Conservation (phyloP, 2,329 filamentous ascomycete genomes). For the Sphaerostilbella broomeana region DNA sequence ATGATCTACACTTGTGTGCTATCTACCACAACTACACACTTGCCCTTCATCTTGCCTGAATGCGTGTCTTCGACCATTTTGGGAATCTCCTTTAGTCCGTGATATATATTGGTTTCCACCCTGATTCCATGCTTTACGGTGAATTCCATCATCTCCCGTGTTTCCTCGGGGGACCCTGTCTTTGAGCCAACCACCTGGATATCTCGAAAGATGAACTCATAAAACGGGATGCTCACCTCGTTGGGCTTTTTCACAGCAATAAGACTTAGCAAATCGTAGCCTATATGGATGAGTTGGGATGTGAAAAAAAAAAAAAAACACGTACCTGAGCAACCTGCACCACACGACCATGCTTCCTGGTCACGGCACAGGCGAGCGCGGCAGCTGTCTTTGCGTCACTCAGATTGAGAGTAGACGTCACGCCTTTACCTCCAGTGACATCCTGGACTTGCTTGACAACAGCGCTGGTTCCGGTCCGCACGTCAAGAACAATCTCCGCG, state of each 20-base stretch:
- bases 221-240: neutral
- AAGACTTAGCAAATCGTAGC: too few relatives aligned
- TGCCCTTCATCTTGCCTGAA: neutral
- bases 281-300: too few relatives aligned
- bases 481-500: slow-evolving; percentile 3
- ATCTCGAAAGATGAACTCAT: slow-evolving; percentile 1
- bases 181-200: neutral
- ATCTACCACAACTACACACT: slow-evolving; percentile 1
- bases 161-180: neutral
- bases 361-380: neutral
- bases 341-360: neutral
- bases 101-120: neutral
- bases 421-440: neutral
- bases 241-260: too few relatives aligned
- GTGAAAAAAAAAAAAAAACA: too few relatives aligned
- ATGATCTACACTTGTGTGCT: too few relatives aligned
- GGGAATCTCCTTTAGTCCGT: neutral
- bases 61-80: neutral
- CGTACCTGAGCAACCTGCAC: slow-evolving; percentile 2
- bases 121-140: neutral
- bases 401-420: neutral
- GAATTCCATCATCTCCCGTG: neutral
- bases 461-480: neutral
- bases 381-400: neutral
- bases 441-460: neutral